These are phyloP conservation scores for Wickerhamiella brachini DNA, from an alignment of 805 yeast genomes.

Conservation along the genomic window DNA sequence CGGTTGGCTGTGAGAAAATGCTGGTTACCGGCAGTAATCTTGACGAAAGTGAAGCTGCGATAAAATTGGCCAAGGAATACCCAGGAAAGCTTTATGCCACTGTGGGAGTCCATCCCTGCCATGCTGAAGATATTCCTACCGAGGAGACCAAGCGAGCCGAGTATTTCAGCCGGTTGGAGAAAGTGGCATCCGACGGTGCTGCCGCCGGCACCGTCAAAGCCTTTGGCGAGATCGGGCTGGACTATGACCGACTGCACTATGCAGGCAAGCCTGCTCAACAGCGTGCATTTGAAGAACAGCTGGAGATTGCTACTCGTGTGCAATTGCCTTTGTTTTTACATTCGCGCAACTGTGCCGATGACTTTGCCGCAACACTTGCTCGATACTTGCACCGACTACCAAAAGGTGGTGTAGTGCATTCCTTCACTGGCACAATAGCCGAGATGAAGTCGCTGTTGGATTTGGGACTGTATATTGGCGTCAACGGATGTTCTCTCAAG, in stretches of 20 bases:
- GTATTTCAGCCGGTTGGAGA: slow-evolving; percentile 37
- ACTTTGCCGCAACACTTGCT: slow-evolving; percentile 48
- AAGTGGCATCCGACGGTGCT: slow-evolving; percentile 36
- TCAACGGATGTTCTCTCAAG: slow-evolving; percentile 88
- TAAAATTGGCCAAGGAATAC: slow-evolving; percentile 36
- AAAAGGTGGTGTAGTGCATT: slow-evolving; percentile 74
- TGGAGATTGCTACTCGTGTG: slow-evolving; percentile 41
- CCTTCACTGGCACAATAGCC: slow-evolving; percentile 70
- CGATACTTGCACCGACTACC: slow-evolving; percentile 32
- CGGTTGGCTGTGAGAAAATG: slow-evolving; percentile 51
- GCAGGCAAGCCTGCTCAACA: slow-evolving; percentile 56
- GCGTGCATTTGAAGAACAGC: slow-evolving; percentile 55
- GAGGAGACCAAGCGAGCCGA: slow-evolving; percentile 21
- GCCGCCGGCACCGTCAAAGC: slow-evolving; percentile 49
- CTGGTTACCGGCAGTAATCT: slow-evolving; percentile 76
- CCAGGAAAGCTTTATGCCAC: slow-evolving; percentile 34
- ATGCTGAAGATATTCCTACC: slow-evolving; percentile 31
- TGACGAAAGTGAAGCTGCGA: slow-evolving; percentile 48
- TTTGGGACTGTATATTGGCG: slow-evolving; percentile 56
- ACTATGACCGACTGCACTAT: slow-evolving; percentile 77
- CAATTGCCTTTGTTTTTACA: slow-evolving; percentile 76
- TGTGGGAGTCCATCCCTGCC: slow-evolving; percentile 93
- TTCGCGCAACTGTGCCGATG: slow-evolving; percentile 75
- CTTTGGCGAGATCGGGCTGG: slow-evolving; percentile 92
- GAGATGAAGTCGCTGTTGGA: slow-evolving; percentile 48